Evolutionary conservation across 2,329 filamentous ascomycete species (phyloP).

Genomic region (Fusarium coicis): DNA sequence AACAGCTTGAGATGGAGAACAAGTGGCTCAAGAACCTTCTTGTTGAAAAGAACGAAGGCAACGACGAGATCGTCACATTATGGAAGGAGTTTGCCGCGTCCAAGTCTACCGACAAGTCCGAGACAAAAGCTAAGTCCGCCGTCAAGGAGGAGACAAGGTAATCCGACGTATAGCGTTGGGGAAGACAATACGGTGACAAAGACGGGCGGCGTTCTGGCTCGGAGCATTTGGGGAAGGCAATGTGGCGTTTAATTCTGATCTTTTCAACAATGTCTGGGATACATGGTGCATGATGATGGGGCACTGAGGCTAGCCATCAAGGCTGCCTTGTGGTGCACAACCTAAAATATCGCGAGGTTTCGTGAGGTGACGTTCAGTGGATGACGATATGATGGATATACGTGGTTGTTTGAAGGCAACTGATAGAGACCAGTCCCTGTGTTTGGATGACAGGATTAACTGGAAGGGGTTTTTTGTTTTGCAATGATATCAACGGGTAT

Average conservation of each 20-base stretch:
- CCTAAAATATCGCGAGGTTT: constrained; percentile 24
- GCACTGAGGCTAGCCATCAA: constrained; percentile 30
- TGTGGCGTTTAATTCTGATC: constrained; percentile 41
- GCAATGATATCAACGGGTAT: constrained; percentile 46
- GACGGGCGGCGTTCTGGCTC: constrained; percentile 41
- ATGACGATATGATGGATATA: constrained; percentile 28
- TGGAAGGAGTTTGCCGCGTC: constrained; percentile 60
- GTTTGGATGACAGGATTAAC: constrained; percentile 17
- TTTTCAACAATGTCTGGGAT: constrained; percentile 35
- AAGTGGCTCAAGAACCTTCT: constrained; percentile 84
- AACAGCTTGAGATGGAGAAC: constrained; percentile 84
- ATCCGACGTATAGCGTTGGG: constrained; percentile 18
- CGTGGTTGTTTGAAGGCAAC: constrained; percentile 25
- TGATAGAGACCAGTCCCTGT: constrained; percentile 35
- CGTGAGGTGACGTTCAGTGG: constrained; percentile 17
- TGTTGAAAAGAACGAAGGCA: constrained; percentile 81
- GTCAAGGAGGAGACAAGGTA: constrained; percentile 43
- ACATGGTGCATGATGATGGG: constrained; percentile 30
- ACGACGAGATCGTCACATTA: constrained; percentile 62
- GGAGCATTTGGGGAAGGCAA: constrained; percentile 28
- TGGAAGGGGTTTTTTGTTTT: constrained; percentile 33
- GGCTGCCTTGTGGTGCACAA: constrained; percentile 31
- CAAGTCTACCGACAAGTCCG: constrained; percentile 49
- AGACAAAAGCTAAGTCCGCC: constrained; percentile 40
- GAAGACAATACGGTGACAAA: constrained; percentile 27